phyloP scores from a whole-genome alignment of 2,329 filamentous ascomycete species.

The Colletotrichum chlorophyti region DNA sequence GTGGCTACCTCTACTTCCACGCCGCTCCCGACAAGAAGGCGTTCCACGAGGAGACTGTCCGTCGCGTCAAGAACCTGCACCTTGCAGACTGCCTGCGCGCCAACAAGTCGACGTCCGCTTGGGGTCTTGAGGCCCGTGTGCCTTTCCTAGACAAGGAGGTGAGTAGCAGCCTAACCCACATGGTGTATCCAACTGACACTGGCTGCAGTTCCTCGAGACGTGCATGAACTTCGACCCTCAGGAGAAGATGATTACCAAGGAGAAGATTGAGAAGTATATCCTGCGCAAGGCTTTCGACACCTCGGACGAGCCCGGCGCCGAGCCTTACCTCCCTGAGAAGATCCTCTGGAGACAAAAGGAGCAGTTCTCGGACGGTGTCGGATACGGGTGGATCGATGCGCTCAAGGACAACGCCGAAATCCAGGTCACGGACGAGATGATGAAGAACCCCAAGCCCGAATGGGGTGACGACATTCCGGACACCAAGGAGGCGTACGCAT shows the following conservation, averaged over 20 bases:
- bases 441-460: conserved; percentile 96
- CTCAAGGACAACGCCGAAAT: conserved; percentile 93
- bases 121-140: conserved; percentile 97
- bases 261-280: conserved; percentile 95
- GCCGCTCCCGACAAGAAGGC: conserved; percentile 86
- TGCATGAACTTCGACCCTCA: conserved; percentile 92
- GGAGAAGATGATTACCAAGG: conserved; percentile 95
- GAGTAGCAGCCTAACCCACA: conserved; percentile 31
- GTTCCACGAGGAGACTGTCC: conserved; percentile 96
- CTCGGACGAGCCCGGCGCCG: conserved; percentile 77
- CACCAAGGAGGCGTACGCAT: conserved; percentile 85
- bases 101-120: conserved; percentile 98
- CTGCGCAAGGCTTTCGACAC: conserved; percentile 98
- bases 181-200: background rate
- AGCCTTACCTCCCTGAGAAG: conserved; percentile 92
- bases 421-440: conserved; percentile 94
- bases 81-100: conserved; percentile 94
- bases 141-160: conserved; percentile 95
- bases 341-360: conserved; percentile 99
- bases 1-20: conserved; percentile 98
- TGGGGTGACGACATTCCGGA: conserved; percentile 95
- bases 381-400: conserved; percentile 98
- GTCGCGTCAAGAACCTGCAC: conserved; percentile 95
- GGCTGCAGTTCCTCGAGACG: conserved; percentile 79
- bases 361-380: conserved; percentile 98